phyloP scores from a whole-genome alignment of 306 rosid genomes.

The Cucurbita ficifolia region DNA sequence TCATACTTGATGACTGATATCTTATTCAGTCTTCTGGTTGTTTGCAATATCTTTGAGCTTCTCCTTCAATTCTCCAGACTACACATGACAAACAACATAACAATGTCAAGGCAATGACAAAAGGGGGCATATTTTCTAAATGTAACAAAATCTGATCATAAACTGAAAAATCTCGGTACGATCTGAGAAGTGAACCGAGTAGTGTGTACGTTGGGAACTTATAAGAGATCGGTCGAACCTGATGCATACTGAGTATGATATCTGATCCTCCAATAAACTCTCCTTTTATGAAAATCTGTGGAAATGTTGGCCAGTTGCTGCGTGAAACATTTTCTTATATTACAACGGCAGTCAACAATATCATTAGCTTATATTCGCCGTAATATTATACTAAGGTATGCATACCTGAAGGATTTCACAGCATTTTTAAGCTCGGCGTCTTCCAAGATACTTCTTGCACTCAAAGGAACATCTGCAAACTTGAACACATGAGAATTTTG shows the following conservation, averaged over 20 bases:
- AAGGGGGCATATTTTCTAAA: background rate
- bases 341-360: background rate
- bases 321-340: background rate
- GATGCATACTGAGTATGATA: constrained; percentile 70
- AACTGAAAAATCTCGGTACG: background rate
- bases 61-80: constrained; percentile 60
- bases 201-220: background rate
- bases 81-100: constrained; percentile 11
- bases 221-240: constrained; percentile 26
- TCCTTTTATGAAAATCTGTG: constrained; percentile 83
- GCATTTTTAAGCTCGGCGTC: constrained; percentile 72
- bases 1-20: background rate
- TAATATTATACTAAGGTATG: background rate
- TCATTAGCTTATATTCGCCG: background rate
- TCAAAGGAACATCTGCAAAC: constrained; percentile 63
- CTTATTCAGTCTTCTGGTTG: constrained; percentile 17
- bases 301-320: constrained; percentile 87
- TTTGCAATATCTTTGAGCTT: constrained; percentile 27
- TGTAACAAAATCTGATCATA: background rate
- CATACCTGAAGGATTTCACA: constrained; percentile 69
- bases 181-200: background rate
- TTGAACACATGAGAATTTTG: background rate
- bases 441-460: constrained; percentile 80
- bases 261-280: constrained; percentile 92
- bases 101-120: constrained; percentile 4